These are phyloP conservation scores for Jaapia argillacea DNA, from an alignment of 768 basidiomycete genomes.

Conservation along the genomic window DNA sequence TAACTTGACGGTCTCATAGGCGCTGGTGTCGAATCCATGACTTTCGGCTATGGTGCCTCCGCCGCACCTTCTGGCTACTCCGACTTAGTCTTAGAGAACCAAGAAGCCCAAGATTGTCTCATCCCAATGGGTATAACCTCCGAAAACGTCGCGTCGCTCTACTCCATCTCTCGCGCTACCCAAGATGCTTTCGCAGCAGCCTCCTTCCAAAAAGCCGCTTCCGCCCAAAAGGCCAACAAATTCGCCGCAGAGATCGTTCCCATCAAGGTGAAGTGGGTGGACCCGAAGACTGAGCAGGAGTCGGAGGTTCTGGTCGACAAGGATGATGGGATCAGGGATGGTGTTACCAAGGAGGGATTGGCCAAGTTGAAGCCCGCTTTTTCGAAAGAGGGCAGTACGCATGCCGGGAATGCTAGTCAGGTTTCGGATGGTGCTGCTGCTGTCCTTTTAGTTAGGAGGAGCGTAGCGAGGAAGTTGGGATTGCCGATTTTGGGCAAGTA, in stretches of 20 bases:
- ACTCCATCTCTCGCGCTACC: constrained; percentile 56
- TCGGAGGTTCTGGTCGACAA: constrained; percentile 58
- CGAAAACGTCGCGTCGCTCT: constrained; percentile 84
- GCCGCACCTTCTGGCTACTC: constrained; percentile 50
- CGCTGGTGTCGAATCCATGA: constrained; percentile 90
- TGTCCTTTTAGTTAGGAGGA: constrained; percentile 73
- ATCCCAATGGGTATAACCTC: constrained; percentile 91
- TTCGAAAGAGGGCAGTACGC: constrained; percentile 61
- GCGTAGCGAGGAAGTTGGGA: constrained; percentile 70
- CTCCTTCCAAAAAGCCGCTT: constrained; percentile 79
- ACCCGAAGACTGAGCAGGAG: constrained; percentile 67
- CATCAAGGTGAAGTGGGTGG: constrained; percentile 55
- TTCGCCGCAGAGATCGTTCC: constrained; percentile 83
- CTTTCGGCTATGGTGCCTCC: constrained; percentile 56
- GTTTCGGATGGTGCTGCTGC: constrained; percentile 91
- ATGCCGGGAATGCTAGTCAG: constrained; percentile 83
- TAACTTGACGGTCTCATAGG: constrained; percentile 26
- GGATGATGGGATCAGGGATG: constrained; percentile 84
- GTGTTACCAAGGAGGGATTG: constrained; percentile 71
- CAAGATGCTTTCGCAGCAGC: constrained; percentile 82
- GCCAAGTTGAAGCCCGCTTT: constrained; percentile 84
- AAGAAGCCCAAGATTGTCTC: constrained; percentile 72
- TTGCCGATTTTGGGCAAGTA: constrained; percentile 87
- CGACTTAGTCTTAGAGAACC: constrained; percentile 51
- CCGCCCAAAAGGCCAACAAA: constrained; percentile 70